Base-by-base conservation (phyloP, 129 eudicot species). In the Apium graveolens region DNA sequence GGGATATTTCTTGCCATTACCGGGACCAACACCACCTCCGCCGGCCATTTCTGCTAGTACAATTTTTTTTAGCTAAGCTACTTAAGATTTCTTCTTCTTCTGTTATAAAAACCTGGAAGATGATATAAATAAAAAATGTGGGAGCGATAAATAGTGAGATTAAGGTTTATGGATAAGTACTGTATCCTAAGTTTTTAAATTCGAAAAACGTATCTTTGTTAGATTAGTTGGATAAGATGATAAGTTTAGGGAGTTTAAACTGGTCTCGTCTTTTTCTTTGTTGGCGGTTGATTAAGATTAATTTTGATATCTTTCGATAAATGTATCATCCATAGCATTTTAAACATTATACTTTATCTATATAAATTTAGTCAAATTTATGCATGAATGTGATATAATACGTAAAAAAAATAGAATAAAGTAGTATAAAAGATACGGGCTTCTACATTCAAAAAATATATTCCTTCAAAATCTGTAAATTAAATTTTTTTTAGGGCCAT, bases 1-100 rank as follows among this genome's bases (percentile, higher is more conserved):
- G 79, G 98, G 97, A 70, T 93, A 93, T 39, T 80, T 90, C 74
- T 86, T 88, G 3, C 89, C 89, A 82, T 32, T 55, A 21, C 86
- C 90, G 81, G 91, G 85, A 80, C 75, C 91, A 21, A 70, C 66
- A 11, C 85, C 85, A 13, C 90, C 89, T 69, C 96, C 96, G 35
- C 94, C 98, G 80, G 98, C 96, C 96, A 90, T 90, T 76, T 73
- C 32, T 60, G 68, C 68, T n/a, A n/a, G 29, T 24, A 3, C 10
- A 9, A 3, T 11, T n/a, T 11, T 8, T 7, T 21, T 21, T 5
- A 51, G 60, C 53, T 48, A 48, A 16, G 7, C n/a, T 51, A 42
- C 45, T 9, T 42, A 35, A 3, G 37, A 3, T 35, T 35, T 35
- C 37, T 14, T 5, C 8, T 1, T 55, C 0, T 55, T 24, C 11